Evolutionary conservation across 495 filamentous ascomycete species (phyloP), one percentile per base, ranked within the genome.

Genomic region (Tuber aestivum): DNA sequence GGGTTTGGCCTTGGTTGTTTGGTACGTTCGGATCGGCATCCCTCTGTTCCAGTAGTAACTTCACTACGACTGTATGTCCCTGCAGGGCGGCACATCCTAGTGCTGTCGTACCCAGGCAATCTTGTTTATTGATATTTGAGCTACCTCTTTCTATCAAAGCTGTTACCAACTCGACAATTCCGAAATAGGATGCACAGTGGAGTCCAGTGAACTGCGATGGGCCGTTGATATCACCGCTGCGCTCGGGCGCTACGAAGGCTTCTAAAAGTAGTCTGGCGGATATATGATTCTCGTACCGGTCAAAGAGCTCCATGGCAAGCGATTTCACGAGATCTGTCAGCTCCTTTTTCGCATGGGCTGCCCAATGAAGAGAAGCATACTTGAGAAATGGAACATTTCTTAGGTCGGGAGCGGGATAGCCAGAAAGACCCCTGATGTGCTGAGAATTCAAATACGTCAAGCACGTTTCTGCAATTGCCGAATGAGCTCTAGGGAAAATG

Each of bases 41-140:
- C 35, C 70, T 50, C 27, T 48, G 78, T 14, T 72, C 74, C 27
- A 84, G 72, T 3, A 85, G 73, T 20, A 83, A 56, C 48, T 72
- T 71, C 41, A 82, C 81, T 0, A 82, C 76, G 12, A 42, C 72
- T 41, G 79, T 70, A 41, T 83, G 76, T n/a, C 82, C 83, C 37
- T 77, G 76, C 48, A 75, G 65, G 45, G 83, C 81, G 16, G 83
- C 83, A 74, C 76, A 80, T 18, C 74, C 83, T 6, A 85, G 74
- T 61, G 83, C 79, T n/a, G 45, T 23, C 45, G 5, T 1, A 50
- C 45, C 45, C 7, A n/a, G 0, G 21, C 45, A n/a, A 50, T 50
- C 45, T 18, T 5, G 45, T n/a, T 50, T 50, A 21, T 50, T 50
- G 20, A 50, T 50, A 50, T 9, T 7, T 7, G 45, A 50, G 9